A percentile compares a stretch with the other conserved stretches of the same genome.
phyloP scores from a whole-genome alignment of 2,329 filamentous ascomycete species.

The Mariannaea sp. region DNA sequence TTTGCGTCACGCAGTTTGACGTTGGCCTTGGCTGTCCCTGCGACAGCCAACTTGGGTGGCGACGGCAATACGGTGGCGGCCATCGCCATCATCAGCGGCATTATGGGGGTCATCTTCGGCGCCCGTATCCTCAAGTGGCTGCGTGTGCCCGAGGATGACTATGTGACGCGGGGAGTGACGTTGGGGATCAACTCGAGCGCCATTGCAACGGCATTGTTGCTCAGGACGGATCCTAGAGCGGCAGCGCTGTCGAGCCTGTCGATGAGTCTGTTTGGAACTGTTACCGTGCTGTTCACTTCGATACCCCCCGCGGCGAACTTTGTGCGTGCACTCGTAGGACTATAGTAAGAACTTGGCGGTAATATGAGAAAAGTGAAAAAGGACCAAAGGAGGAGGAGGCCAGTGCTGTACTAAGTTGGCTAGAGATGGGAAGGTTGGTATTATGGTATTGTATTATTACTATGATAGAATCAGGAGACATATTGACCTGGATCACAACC shows the following conservation, averaged over 20 bases:
- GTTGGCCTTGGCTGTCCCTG: slow-evolving; percentile 63
- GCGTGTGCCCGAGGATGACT: slow-evolving; percentile 64
- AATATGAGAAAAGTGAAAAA: no score
- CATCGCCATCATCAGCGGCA: slow-evolving; percentile 63
- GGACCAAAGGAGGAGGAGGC: no score
- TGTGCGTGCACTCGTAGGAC: slow-evolving; percentile 53
- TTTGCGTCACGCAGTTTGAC: slow-evolving; percentile 63
- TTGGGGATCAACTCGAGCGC: slow-evolving; percentile 65
- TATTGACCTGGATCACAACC: slow-evolving; percentile 1
- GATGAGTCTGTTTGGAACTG: slow-evolving; percentile 65
- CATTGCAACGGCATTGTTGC: slow-evolving; percentile 61
- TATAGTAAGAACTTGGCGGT: slow-evolving; percentile 38
- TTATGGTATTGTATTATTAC: neutral
- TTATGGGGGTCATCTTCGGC: slow-evolving; percentile 62
- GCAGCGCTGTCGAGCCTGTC: slow-evolving; percentile 63
- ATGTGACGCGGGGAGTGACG: slow-evolving; percentile 65
- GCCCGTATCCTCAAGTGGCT: slow-evolving; percentile 53
- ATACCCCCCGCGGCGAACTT: slow-evolving; percentile 57
- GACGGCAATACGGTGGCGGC: slow-evolving; percentile 61
- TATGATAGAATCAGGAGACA: slow-evolving; percentile 8
- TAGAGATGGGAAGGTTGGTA: neutral
- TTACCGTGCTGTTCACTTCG: slow-evolving; percentile 62
- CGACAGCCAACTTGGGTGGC: slow-evolving; percentile 60
- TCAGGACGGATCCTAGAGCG: slow-evolving; percentile 61
- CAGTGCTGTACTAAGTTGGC: no score